phyloP scores from a whole-genome alignment of 805 yeast species.

The Wickerhamomyces canadensis region DNA sequence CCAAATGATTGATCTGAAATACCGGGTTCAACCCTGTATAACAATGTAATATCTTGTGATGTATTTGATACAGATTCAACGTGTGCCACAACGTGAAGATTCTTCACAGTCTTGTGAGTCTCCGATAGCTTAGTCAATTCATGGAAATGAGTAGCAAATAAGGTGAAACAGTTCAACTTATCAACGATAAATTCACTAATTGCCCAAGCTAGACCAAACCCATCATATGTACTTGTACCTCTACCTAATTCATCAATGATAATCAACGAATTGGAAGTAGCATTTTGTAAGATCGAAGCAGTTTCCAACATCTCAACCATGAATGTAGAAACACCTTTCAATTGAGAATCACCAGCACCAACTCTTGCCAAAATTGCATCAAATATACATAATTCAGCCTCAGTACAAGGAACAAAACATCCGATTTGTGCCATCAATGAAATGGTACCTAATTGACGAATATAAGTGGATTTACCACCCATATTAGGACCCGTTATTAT shows the following conservation, averaged over 20 bases:
- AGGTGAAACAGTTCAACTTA: constrained; percentile 66
- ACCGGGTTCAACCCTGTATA: constrained; percentile 96
- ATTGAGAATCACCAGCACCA: constrained; percentile 98
- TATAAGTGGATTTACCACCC: constrained; percentile 96
- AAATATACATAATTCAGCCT: constrained; percentile 75
- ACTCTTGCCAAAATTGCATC: constrained; percentile 94
- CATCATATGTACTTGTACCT: constrained; percentile 78
- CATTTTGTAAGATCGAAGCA: constrained; percentile 75
- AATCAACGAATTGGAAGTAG: constrained; percentile 72
- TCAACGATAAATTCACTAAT: constrained; percentile 80
- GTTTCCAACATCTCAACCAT: constrained; percentile 97
- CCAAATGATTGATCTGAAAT: constrained; percentile 95
- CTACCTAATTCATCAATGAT: constrained; percentile 95
- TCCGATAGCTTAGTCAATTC: constrained; percentile 81
- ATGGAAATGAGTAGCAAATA: constrained; percentile 97
- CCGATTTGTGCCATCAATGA: constrained; percentile 87
- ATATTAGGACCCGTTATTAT: constrained; percentile 95
- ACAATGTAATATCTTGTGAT: constrained; percentile 69
- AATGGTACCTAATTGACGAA: constrained; percentile 83
- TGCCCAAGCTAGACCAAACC: constrained; percentile 97
- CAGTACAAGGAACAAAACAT: constrained; percentile 76
- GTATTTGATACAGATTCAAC: constrained; percentile 43
- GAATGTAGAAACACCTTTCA: constrained; percentile 94
- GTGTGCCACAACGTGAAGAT: constrained; percentile 91
- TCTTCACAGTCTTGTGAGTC: constrained; percentile 57